phyloP scores from a whole-genome alignment of 1,284 basidiomycete genomes.

The Schizophyllum amplum region DNA sequence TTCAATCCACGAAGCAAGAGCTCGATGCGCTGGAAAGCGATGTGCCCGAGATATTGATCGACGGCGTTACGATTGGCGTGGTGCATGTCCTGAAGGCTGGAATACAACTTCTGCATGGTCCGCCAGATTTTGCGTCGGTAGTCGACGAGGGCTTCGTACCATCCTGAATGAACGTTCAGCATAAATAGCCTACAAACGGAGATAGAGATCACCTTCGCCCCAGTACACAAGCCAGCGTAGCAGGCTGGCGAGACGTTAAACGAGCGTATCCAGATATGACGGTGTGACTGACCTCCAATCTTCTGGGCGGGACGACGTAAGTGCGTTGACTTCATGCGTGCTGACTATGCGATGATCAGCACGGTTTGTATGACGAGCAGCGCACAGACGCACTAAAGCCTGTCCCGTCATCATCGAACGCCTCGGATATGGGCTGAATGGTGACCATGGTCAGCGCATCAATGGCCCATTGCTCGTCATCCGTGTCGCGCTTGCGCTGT shows the following conservation, averaged over 20 bases:
- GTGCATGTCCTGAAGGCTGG: slow-evolving; percentile 17
- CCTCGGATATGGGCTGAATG: slow-evolving; percentile 31
- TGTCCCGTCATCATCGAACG: slow-evolving; percentile 34
- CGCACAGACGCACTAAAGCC: slow-evolving; percentile 18
- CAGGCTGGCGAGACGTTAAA: no score
- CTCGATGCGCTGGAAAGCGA: slow-evolving; percentile 26
- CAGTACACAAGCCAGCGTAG: slow-evolving; percentile 33
- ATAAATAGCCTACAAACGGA: no score
- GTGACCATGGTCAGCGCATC: slow-evolving; percentile 27
- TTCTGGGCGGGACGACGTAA: slow-evolving; percentile 20
- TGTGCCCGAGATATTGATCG: slow-evolving; percentile 27
- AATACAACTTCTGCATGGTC: slow-evolving; percentile 10
- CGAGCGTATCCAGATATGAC: background rate
- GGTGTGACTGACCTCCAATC: slow-evolving; percentile 20
- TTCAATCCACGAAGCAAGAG: slow-evolving; percentile 25
- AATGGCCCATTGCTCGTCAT: slow-evolving; percentile 28
- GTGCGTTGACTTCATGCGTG: slow-evolving; percentile 30
- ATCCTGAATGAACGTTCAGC: slow-evolving; percentile 17
- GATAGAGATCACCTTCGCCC: slow-evolving; percentile 16
- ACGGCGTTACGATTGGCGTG: slow-evolving; percentile 23
- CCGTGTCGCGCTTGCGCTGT: background rate
- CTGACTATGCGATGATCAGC: slow-evolving; percentile 17
- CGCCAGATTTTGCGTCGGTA: slow-evolving; percentile 13
- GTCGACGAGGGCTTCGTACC: slow-evolving; percentile 16
- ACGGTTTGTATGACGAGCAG: no score